Base-by-base conservation (phyloP, 2,329 filamentous ascomycete species). In the Ceratocystis diversiconidia region DNA sequence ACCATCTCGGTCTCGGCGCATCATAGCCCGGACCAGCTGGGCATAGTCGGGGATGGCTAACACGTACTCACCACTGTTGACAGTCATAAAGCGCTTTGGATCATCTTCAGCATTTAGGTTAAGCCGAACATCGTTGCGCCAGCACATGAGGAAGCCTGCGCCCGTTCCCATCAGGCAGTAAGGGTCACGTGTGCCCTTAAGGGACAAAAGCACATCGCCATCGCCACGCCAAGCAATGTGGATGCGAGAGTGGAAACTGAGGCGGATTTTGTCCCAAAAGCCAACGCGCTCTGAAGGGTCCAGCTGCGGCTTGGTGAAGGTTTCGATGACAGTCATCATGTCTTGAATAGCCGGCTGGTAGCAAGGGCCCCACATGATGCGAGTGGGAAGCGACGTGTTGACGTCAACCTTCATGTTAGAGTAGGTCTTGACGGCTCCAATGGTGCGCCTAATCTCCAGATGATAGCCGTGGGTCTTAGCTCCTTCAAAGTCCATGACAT, bases 261-360 rank as follows among this genome's bases (percentile, higher is more conserved):
- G 81, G 65, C 94, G 83, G 63, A 99, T 92, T 79, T 99, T 99
- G 76, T 99, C 94, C 94, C 94, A 99, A 77, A 99, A 99, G 2
- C 94, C 94, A 60, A 95, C 90, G 65, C 88, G 83, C 69, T 99
- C 95, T 0, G 94, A 97, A 0, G 89, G 88, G 73, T 99, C 95
- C 32, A 96, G 80, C 69, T 92, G 92, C 6, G 92, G 90, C 73
- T 99, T 99, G 0, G 92, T 96, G 73, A 99, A 97, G 1, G 89
- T 92, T 75, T 99, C 94, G 68, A 99, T 89, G 30, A 92, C 92
- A 83, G 97, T 96, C 94, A 99, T 99, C 88, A 97, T 96, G 72
- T 99, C 95, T 74, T 99, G 94, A 61, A 99, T 92, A 1, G 92
- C 92, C 32, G 95, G 94, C 72, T 99, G 95, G 72, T 97, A 99